Conservation (phyloP, 352 stramenopile genomes). For the Blastocystis hominis region DNA sequence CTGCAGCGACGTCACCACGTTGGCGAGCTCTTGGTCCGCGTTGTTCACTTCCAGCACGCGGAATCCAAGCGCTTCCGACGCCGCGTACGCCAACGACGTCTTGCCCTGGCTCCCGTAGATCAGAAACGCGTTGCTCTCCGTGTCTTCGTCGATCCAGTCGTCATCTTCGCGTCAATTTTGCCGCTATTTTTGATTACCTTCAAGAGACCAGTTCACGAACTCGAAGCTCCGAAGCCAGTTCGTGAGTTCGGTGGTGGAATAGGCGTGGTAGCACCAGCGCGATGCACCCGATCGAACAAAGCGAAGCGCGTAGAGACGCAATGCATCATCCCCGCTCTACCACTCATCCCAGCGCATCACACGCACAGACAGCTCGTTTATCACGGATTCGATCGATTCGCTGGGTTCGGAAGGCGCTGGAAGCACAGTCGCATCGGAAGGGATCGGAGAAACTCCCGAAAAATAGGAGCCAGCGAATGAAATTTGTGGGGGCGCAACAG, state of each 20-base stretch:
- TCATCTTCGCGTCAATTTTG: not conserved
- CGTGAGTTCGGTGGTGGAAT: not conserved
- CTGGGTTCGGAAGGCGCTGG: not conserved
- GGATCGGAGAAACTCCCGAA: not conserved
- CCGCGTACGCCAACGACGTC: not conserved
- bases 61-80: not conserved
- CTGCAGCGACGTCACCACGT: not conserved
- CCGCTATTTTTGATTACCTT: not conserved
- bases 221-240: not conserved
- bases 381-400: not conserved
- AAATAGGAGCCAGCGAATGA: not conserved
- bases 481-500: not conserved
- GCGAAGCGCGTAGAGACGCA: not conserved
- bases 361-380: not conserved
- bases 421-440: not conserved
- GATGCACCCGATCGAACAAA: not conserved
- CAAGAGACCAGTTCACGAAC: not conserved
- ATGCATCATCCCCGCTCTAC: not conserved
- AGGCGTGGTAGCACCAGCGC: not conserved
- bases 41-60: conserved; percentile 17
- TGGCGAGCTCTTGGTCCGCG: not conserved
- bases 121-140: not conserved
- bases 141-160: not conserved
- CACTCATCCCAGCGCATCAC: not conserved
- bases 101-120: not conserved